Conservation (phyloP, 805 yeast species). For the Ogataea dorogensis region DNA sequence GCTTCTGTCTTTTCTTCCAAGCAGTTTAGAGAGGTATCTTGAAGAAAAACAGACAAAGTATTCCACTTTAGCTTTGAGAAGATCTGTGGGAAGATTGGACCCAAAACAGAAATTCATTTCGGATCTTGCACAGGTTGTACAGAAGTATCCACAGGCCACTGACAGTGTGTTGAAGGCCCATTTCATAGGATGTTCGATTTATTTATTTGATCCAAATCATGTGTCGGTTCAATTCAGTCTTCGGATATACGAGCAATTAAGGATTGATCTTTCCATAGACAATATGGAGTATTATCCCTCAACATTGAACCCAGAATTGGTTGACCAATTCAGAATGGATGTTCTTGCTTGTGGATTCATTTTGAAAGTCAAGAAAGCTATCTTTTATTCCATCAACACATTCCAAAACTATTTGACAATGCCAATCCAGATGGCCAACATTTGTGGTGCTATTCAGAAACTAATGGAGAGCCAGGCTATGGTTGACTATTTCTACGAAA, state of each 20-base stretch:
- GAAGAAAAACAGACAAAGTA: conserved; percentile 22
- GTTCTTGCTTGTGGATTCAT: conserved; percentile 28
- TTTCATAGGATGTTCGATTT: conserved; percentile 34
- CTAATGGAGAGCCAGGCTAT: conserved; percentile 24
- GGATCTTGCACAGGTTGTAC: conserved; percentile 25
- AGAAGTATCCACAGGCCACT: conserved; percentile 26
- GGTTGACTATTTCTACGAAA: conserved; percentile 17
- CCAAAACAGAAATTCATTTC: conserved; percentile 28
- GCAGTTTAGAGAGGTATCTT: conserved; percentile 29
- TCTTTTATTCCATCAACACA: conserved; percentile 14
- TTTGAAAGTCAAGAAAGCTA: conserved; percentile 19
- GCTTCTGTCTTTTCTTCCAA: conserved; percentile 35
- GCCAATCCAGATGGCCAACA: conserved; percentile 15
- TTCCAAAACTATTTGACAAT: conserved; percentile 20
- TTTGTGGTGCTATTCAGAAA: conserved; percentile 28
- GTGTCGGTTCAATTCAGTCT: conserved; percentile 31
- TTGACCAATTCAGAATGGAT: conserved; percentile 26
- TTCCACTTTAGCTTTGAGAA: conserved; percentile 23
- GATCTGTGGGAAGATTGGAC: conserved; percentile 23
- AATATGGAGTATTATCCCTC: conserved; percentile 26
- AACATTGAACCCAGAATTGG: conserved; percentile 16
- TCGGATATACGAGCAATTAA: conserved; percentile 23
- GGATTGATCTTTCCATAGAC: conserved; percentile 31
- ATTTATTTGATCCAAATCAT: conserved; percentile 25
- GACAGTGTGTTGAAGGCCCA: conserved; percentile 35